Percentiles rank a stretch among this genome's conserved stretches.
These are phyloP conservation scores for Cordyceps farinosa DNA, from an alignment of 2,329 filamentous ascomycete genomes.

Conservation along the genomic window DNA sequence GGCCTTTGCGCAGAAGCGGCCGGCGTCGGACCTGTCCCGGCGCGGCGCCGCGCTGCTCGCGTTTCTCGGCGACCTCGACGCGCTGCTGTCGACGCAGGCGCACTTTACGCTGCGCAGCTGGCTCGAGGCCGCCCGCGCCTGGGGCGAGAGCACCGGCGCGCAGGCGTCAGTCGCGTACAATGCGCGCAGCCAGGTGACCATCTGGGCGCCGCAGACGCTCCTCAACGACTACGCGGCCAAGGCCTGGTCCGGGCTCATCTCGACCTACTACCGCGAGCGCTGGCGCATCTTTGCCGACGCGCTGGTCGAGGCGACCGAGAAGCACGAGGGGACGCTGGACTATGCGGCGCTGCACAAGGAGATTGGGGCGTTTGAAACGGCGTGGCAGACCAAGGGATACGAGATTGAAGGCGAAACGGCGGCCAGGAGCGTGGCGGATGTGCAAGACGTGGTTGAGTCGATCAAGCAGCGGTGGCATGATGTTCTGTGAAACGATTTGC, in stretches of 20 bases:
- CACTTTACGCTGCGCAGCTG: constrained; percentile 42
- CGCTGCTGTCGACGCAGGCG: constrained; percentile 16
- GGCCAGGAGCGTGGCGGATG: neutral
- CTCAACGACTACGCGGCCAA: constrained; percentile 50
- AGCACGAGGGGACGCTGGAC: neutral
- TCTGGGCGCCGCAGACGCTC: constrained; percentile 46
- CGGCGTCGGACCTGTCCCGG: neutral
- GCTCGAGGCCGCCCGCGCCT: constrained; percentile 37
- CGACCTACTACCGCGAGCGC: constrained; percentile 42
- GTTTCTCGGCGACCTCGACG: constrained; percentile 4
- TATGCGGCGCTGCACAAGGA: neutral
- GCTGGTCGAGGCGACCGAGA: constrained; percentile 23
- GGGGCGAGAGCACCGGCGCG: constrained; percentile 24
- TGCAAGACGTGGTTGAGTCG: neutral
- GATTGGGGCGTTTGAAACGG: neutral
- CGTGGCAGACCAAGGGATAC: constrained; percentile 9
- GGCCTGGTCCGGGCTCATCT: constrained; percentile 45
- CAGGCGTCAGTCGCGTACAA: constrained; percentile 32
- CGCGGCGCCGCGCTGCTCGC: neutral
- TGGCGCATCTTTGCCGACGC: constrained; percentile 46
- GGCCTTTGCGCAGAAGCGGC: neutral
- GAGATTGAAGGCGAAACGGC: neutral
- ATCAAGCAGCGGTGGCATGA: neutral
- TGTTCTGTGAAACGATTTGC: neutral
- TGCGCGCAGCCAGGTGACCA: constrained; percentile 48